Percentiles rank a stretch among this genome's conserved stretches.
Conservation (phyloP, 768 basidiomycete genomes). For the Dentipellis sp. region DNA sequence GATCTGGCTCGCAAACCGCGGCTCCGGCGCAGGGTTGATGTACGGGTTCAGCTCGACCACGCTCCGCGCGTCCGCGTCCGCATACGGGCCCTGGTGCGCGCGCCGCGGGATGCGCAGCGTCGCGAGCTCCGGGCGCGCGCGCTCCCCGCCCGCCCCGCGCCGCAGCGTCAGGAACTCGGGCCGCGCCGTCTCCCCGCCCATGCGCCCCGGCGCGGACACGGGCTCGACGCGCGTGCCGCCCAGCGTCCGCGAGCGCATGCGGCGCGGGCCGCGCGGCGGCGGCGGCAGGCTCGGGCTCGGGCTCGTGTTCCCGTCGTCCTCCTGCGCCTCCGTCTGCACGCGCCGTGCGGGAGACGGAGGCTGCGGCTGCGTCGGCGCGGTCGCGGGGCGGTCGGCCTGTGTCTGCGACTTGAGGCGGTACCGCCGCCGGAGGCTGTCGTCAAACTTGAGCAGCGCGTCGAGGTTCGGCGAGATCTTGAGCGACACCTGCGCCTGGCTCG, state of each 20-base stretch:
- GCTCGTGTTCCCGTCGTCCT: neutral
- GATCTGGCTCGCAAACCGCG: constrained; percentile 10
- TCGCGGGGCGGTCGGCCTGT: neutral
- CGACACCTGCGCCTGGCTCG: neutral
- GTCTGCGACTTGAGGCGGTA: neutral
- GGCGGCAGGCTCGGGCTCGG: neutral
- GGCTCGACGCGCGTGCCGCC: neutral
- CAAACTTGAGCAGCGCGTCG: constrained; percentile 16
- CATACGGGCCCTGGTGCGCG: neutral
- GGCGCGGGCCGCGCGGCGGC: neutral
- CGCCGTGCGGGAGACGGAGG: neutral
- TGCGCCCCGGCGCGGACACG: neutral
- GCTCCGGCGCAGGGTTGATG: constrained; percentile 27
- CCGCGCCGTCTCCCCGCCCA: neutral
- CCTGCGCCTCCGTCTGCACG: neutral
- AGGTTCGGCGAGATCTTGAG: constrained; percentile 18
- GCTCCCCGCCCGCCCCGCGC: neutral
- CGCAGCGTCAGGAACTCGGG: no score
- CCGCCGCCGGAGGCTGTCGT: constrained; percentile 10
- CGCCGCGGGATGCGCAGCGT: neutral
- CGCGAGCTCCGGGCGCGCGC: neutral
- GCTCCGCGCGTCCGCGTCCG: neutral
- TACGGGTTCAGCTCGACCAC: constrained; percentile 21
- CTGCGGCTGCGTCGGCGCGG: neutral
- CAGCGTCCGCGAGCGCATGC: neutral